phyloP scores from a whole-genome alignment of 2,329 filamentous ascomycete species.

The Escovopsis weberi region DNA sequence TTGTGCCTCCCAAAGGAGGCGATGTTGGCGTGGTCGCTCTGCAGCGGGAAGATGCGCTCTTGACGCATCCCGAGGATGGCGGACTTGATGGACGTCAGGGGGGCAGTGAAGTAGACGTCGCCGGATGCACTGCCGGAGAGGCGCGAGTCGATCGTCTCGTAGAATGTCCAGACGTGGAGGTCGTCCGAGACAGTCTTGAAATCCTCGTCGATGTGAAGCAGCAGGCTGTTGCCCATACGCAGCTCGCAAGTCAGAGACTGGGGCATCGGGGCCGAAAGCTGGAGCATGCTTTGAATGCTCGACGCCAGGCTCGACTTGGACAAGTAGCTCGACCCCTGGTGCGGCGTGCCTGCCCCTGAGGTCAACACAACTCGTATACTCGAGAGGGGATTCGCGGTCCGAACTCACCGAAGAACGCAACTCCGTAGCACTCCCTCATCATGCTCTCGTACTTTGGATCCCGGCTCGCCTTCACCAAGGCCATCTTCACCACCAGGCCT shows the following conservation, averaged over 20 bases:
- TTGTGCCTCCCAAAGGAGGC: slow-evolving; percentile 39
- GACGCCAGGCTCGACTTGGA: slow-evolving; percentile 40
- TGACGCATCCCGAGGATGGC: slow-evolving; percentile 35
- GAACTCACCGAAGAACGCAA: slow-evolving; percentile 41
- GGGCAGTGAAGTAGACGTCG: slow-evolving; percentile 43
- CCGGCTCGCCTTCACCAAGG: slow-evolving; percentile 32
- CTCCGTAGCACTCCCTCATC: slow-evolving; percentile 42
- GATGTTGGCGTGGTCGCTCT: slow-evolving; percentile 40
- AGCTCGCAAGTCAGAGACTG: slow-evolving; percentile 34
- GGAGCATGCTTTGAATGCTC: slow-evolving; percentile 38
- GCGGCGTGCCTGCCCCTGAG: slow-evolving; percentile 33
- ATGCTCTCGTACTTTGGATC: slow-evolving; percentile 26
- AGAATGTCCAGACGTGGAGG: slow-evolving; percentile 46
- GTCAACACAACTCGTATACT: slow-evolving; percentile 3
- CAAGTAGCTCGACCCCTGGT: slow-evolving; percentile 48
- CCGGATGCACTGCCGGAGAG: slow-evolving; percentile 29
- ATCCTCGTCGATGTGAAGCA: slow-evolving; percentile 36
- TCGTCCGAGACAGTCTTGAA: slow-evolving; percentile 44
- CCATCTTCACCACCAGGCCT: slow-evolving; percentile 44
- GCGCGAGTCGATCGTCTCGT: slow-evolving; percentile 46
- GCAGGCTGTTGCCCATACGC: slow-evolving; percentile 31
- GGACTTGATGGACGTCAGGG: slow-evolving; percentile 43
- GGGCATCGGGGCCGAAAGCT: slow-evolving; percentile 36
- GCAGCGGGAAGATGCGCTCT: slow-evolving; percentile 36
- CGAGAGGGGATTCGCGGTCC: slow-evolving; percentile 3